Conservation (phyloP, 805 yeast genomes). For the Wickerhamiella siamensis region DNA sequence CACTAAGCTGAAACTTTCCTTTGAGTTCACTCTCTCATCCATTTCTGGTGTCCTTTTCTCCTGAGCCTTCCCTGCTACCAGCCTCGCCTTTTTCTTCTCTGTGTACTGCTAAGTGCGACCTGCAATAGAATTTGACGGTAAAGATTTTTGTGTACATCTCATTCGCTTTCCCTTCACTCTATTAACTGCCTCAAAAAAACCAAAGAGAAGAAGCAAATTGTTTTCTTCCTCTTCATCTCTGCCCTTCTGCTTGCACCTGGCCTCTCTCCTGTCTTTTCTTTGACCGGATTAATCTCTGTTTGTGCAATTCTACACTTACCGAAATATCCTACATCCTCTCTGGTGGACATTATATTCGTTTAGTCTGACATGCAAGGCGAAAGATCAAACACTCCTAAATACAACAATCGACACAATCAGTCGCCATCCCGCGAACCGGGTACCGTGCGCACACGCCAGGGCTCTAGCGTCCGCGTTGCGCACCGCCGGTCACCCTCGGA, state of each 20-base stretch:
- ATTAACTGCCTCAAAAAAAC: no score
- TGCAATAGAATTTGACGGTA: no score
- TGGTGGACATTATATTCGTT: no score
- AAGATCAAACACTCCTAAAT: not conserved
- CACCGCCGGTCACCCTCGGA: slow-evolving; percentile 95
- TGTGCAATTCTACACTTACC: no score
- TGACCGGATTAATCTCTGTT: not conserved
- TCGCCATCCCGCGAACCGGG: not conserved
- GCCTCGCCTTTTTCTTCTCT: no score
- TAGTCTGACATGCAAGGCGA: slow-evolving; percentile 1
- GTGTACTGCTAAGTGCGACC: no score
- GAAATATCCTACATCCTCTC: no score
- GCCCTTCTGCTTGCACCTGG: no score
- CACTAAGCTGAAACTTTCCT: not conserved
- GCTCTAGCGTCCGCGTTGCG: slow-evolving; percentile 71
- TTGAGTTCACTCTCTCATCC: not conserved
- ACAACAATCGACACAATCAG: not conserved
- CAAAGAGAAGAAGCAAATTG: no score
- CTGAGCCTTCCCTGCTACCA: not conserved
- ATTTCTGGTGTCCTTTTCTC: not conserved
- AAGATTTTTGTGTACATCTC: no score
- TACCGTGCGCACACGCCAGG: slow-evolving; percentile 12
- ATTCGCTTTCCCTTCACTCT: no score
- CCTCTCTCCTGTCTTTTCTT: not conserved
- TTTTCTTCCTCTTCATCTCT: no score